Conservation (phyloP, 768 basidiomycete genomes). For the Boletus subcaerulescens region DNA sequence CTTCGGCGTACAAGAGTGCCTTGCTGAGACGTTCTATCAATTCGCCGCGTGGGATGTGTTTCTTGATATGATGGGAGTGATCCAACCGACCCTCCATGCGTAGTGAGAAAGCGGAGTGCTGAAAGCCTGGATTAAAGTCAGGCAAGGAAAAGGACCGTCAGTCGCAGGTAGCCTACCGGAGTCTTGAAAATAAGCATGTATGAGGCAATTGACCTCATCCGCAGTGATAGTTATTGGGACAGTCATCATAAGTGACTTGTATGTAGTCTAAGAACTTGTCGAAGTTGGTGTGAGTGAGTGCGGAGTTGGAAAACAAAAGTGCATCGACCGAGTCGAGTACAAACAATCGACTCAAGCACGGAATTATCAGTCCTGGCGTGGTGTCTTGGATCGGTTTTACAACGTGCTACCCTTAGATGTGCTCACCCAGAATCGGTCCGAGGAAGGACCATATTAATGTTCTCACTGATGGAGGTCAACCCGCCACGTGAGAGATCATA, state of each 20-base stretch:
- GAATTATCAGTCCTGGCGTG: too few relatives aligned
- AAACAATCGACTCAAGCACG: too few relatives aligned
- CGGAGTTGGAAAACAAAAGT: constrained; percentile 28
- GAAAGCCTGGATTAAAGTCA: constrained; percentile 52
- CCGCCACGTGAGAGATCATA: constrained; percentile 2
- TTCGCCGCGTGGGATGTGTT: constrained; percentile 78
- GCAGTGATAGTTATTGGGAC: constrained; percentile 64
- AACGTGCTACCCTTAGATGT: too few relatives aligned
- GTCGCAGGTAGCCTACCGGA: constrained; percentile 49
- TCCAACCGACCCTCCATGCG: constrained; percentile 73
- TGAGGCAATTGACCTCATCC: constrained; percentile 82
- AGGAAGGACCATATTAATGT: too few relatives aligned
- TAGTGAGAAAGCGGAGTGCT: constrained; percentile 79
- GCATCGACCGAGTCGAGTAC: not conserved
- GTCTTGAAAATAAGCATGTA: constrained; percentile 81
- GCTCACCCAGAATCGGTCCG: too few relatives aligned
- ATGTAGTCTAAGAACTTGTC: not conserved
- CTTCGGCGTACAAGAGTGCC: constrained; percentile 76
- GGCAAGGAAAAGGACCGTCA: constrained; percentile 2
- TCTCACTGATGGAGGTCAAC: too few relatives aligned
- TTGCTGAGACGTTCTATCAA: constrained; percentile 78
- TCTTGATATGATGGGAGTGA: constrained; percentile 61
- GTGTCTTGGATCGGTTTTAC: too few relatives aligned
- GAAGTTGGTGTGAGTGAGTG: constrained; percentile 1
- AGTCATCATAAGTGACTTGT: constrained; percentile 24